Conservation (phyloP, 352 stramenopile genomes). For the Plasmopara muralis region DNA sequence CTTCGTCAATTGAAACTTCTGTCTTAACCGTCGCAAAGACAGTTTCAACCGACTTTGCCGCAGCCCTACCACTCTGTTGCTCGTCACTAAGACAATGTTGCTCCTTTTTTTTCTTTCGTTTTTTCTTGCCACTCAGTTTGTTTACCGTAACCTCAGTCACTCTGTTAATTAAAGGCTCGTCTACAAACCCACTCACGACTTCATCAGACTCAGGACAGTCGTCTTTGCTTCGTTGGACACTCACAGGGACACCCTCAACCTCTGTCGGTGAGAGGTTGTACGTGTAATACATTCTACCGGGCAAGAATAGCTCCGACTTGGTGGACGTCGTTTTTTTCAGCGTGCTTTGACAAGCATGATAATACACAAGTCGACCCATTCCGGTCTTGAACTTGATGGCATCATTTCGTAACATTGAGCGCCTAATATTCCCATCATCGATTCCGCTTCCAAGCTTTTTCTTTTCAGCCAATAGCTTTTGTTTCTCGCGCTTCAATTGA, state of each 20-base stretch:
- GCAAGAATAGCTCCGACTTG: constrained; percentile 66
- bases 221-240: constrained; percentile 68
- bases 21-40: constrained; percentile 5
- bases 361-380: constrained; percentile 56
- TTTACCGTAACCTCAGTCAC: constrained; percentile 31
- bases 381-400: constrained; percentile 51
- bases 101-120: constrained; percentile 42
- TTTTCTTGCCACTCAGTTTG: constrained; percentile 26
- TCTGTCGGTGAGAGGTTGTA: constrained; percentile 43
- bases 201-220: constrained; percentile 58
- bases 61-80: background rate
- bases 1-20: constrained; percentile 12
- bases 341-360: constrained; percentile 49
- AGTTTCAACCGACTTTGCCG: background rate
- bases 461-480: constrained; percentile 42
- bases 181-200: constrained; percentile 45
- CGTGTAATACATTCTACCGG: constrained; percentile 68
- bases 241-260: constrained; percentile 45
- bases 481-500: constrained; percentile 77
- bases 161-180: constrained; percentile 36
- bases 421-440: background rate
- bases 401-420: constrained; percentile 11
- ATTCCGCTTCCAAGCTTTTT: constrained; percentile 10
- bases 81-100: constrained; percentile 6
- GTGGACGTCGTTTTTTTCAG: constrained; percentile 3